Conservation (phyloP, 108 stramenopile genomes). For the Nitzschia sp. region DNA sequence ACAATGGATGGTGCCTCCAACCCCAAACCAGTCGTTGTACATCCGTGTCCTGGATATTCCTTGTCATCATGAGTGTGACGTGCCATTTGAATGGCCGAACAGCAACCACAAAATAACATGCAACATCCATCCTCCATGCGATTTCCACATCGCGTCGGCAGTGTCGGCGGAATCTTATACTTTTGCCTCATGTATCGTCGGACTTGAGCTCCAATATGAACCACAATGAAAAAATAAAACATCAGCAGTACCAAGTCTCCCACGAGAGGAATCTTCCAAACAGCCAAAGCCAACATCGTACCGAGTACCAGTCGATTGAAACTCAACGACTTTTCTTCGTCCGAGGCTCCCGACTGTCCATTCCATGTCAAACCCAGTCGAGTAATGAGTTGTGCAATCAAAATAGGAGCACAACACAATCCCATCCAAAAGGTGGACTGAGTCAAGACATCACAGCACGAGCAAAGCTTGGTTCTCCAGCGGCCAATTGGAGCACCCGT, state of each 20-base stretch:
- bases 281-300: conserved; percentile 26
- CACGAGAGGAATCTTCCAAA: conserved; percentile 43
- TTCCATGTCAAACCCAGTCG: conserved; percentile 56
- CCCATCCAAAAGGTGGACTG: conserved; percentile 70
- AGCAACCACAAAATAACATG: conserved; percentile 65
- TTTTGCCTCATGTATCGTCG: conserved; percentile 46
- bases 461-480: conserved; percentile 48
- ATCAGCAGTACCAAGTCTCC: conserved; percentile 28
- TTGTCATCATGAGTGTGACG: conserved; percentile 79
- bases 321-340: conserved; percentile 48
- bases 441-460: conserved; percentile 61
- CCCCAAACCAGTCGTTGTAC: conserved; percentile 66
- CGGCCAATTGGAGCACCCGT: conserved; percentile 42
- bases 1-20: conserved; percentile 49
- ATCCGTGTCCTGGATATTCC: conserved; percentile 62
- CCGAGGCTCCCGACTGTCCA: conserved; percentile 27
- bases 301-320: conserved; percentile 47
- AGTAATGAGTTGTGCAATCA: conserved; percentile 61
- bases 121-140: conserved; percentile 57
- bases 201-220: conserved; percentile 40
- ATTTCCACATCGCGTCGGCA: conserved; percentile 19
- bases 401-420: conserved; percentile 43
- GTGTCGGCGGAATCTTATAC: conserved; percentile 57
- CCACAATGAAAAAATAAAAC: conserved; percentile 27
- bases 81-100: conserved; percentile 71